Base-by-base conservation (phyloP, 2,329 filamentous ascomycete species). In the Ceratocystis alfenasii region DNA sequence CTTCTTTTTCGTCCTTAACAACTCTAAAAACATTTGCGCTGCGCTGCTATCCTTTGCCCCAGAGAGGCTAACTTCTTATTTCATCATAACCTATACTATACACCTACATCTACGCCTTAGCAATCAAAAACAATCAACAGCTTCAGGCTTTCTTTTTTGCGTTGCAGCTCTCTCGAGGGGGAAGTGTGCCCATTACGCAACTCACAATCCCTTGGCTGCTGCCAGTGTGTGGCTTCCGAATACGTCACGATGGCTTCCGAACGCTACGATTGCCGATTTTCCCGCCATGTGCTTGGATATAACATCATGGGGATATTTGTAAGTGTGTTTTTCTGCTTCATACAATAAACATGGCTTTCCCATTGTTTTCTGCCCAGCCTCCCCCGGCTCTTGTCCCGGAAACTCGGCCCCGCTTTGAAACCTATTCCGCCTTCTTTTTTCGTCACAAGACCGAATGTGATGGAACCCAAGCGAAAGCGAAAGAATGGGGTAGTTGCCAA, bases 401-500 rank as follows among this genome's bases (percentile, higher is more conserved):
- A 17, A 33, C 28, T 7, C 53, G 53, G 53, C 53, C 53, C 53
- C 53, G 53, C 53, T 59, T 59, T 59, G 53, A n/a, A 30, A 20
- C 53, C 10, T 59, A 3, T 30, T 33, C 15, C 53, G 53, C 53
- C 53, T 59, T 36, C 25, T 59, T 36, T n/a, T 59, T 59, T 59
- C 28, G 25, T 59, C 28, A 30, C 53, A 59, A 59, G 25, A 33
- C 53, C 53, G 53, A 59, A 59, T 59, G 17, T 33, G 53, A 28
- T 59, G 25, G 53, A 59, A 59, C 25, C 25, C 17, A 30, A 25
- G 28, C 53, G 53, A 41, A 60, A 46, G 28, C 15, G 7, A 30
- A 60, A 67, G 62, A 61, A 48, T 25, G 44, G 48, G 61, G 20
- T n/a, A 63, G 33, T 44, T 62, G 44, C 60, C 60, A n/a, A 17